These are phyloP conservation scores for Syncephalastrum contaminatum DNA, from an alignment of 371 early-diverging fungal genomes.

Conservation along the genomic window DNA sequence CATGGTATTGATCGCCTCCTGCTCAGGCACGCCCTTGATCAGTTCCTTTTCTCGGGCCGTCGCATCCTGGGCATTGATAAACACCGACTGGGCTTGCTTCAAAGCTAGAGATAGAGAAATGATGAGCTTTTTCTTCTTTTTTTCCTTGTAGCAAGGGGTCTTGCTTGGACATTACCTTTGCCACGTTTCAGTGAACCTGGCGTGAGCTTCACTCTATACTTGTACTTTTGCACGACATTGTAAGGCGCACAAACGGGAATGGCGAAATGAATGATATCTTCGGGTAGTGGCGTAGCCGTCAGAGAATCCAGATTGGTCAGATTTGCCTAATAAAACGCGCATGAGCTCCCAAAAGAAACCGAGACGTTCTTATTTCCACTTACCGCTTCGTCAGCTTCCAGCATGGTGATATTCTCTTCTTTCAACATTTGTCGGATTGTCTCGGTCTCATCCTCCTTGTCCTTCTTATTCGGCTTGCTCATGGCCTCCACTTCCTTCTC, in stretches of 20 bases:
- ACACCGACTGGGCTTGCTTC: slow-evolving; percentile 50
- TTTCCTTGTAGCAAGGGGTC: too few relatives aligned
- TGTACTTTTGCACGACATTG: slow-evolving; percentile 81
- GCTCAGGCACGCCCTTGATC: slow-evolving; percentile 82
- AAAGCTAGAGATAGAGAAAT: slow-evolving; percentile 26
- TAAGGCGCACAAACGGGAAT: slow-evolving; percentile 98
- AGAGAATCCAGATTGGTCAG: slow-evolving; percentile 75
- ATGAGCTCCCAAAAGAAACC: slow-evolving; percentile 1
- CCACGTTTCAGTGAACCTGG: slow-evolving; percentile 98
- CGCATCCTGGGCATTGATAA: slow-evolving; percentile 50
- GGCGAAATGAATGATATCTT: slow-evolving; percentile 87
- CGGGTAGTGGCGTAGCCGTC: slow-evolving; percentile 72
- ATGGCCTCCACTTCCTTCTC: slow-evolving; percentile 35
- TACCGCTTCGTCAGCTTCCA: slow-evolving; percentile 65
- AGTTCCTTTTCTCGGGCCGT: slow-evolving; percentile 74
- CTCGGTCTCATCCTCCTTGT: slow-evolving; percentile 45
- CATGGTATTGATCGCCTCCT: slow-evolving; percentile 79
- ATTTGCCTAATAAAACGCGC: slow-evolving; percentile 34
- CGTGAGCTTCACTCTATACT: slow-evolving; percentile 93
- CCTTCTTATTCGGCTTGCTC: slow-evolving; percentile 14
- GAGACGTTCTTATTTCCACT: too few relatives aligned
- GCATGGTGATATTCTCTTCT: slow-evolving; percentile 71
- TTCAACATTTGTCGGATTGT: slow-evolving; percentile 68
- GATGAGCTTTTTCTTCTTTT: slow-evolving; percentile 42
- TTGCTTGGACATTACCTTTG: slow-evolving; percentile 59